Evolutionary conservation across 2,329 filamentous ascomycete genomes (phyloP), one percentile per base, ranked within the genome.

Genomic region (Scedosporium aurantiacum): DNA sequence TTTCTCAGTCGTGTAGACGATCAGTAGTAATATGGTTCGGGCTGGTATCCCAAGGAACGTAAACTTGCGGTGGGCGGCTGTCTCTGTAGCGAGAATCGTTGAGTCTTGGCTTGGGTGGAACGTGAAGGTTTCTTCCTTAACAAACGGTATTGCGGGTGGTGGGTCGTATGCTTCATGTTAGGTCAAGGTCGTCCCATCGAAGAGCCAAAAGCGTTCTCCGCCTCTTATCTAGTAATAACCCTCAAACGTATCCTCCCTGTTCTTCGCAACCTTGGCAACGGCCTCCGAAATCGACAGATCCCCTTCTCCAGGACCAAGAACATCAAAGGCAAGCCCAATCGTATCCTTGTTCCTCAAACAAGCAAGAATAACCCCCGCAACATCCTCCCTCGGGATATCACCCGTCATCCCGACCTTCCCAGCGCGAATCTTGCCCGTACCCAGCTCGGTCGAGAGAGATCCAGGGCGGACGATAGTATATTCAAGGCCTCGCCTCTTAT

Each of bases 391-490:
- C 18, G 70, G 70, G 43, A 79, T 71, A 60, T 66, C 72, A 0
- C 67, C 66, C 1, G 64, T 66, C 18, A 77, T 59, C 57, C 74
- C 72, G 10, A 77, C 73, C 65, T 73, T 74, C 3, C 78, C 78
- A 1, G 78, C 73, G 6, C 66, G 69, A 4, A 79, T 70, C 41
- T 66, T 74, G 4, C 75, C 76, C 21, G 65, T 72, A 4, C 67
- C 72, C 1, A 68, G 65, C 1, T 74, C 73, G 25, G 76, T 69
- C n/a, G 65, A 71, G 57, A 79, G 66, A 5, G 70, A 68, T 2
- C 75, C 75, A 0, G 76, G 76, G 40, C 76, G 64, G 58, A 79
- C 70, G 61, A 78, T 78, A 7, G 77, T 79, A 67, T 77, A 79
- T 27, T 75, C 71, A 59, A 79, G 65, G 4, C 69, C 70, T 10